These are phyloP conservation scores for Podaxis mareebaensis DNA, from an alignment of 768 basidiomycete genomes.

Conservation along the genomic window DNA sequence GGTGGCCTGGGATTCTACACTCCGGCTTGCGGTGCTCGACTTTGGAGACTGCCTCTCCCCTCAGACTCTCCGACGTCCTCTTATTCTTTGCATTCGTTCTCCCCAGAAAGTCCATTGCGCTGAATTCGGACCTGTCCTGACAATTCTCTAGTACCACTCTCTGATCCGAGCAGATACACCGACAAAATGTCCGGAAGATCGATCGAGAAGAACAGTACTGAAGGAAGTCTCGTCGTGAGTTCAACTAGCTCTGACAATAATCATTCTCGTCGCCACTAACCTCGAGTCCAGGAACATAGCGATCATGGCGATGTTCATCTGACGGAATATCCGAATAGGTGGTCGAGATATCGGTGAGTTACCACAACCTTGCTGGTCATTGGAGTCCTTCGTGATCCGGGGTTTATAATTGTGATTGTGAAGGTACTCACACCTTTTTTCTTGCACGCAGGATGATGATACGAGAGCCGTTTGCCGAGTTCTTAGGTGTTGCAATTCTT, in stretches of 20 bases:
- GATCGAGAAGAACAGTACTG: constrained; percentile 3
- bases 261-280: neutral
- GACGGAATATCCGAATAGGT: constrained; percentile 46
- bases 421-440: neutral
- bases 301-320: constrained; percentile 30
- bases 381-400: neutral
- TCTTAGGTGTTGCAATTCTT: constrained; percentile 58
- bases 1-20: neutral
- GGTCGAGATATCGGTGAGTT: constrained; percentile 56
- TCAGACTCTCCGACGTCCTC: neutral
- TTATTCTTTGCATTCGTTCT: neutral
- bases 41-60: neutral
- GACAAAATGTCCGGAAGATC: constrained; percentile 12
- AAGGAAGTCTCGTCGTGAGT: neutral
- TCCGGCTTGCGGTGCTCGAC: neutral
- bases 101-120: neutral
- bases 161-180: neutral
- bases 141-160: neutral
- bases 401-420: neutral
- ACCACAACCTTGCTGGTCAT: neutral
- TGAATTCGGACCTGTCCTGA: neutral
- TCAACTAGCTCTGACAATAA: neutral
- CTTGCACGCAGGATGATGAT: constrained; percentile 25
- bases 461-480: constrained; percentile 65
- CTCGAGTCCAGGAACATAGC: constrained; percentile 15